Base-by-base conservation (phyloP, 2,329 filamentous ascomycete species). In the Ceratocystiopsis sp. region DNA sequence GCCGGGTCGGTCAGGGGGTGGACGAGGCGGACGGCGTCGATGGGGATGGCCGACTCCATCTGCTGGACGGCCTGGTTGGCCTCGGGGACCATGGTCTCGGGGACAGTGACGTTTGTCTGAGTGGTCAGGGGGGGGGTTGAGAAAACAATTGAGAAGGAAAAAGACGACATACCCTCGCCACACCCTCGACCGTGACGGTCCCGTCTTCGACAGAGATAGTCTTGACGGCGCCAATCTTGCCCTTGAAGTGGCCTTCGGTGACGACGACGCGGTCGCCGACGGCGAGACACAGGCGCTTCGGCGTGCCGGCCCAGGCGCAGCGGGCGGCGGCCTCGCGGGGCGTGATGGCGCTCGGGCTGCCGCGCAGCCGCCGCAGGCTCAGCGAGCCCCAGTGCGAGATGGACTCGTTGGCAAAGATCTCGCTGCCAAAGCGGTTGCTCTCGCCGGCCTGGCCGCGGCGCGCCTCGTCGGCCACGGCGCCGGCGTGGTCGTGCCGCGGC, bases 221-320 rank as follows among this genome's bases (percentile, higher is more conserved):
- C 46, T 58, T 59, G 38, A 96, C 73, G n/a, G 65, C 64, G 41
- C 84, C 83, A 60, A 98, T 91, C 64, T 80, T 84, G 54, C 86
- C 86, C 64, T 78, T 81, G 54, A 91, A 82, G 34, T 70, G 71
- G 10, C 89, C 87, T 47, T 80, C 75, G 43, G 85, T 63, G 46
- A 96, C 64, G 42, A 89, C 83, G 32, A 95, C 86, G 46, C 91
- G 73, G 61, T 96, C 91, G 8, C 78, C 77, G 4, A 62, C 55
- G 19, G 68, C 71, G 46, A 87, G 64, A 50, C 76, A 80, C 48
- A 83, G 65, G 58, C 69, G 69, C 51, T 65, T 64, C 32, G 60
- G 50, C 34, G 67, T 68, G 38, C 73, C 70, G n/a, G 69, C 68
- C 73, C 73, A 77, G 29, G 60, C 65, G 48, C 63, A 66, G 36